Base-by-base conservation (phyloP, 441 rosid species). In the Hura crepitans region DNA sequence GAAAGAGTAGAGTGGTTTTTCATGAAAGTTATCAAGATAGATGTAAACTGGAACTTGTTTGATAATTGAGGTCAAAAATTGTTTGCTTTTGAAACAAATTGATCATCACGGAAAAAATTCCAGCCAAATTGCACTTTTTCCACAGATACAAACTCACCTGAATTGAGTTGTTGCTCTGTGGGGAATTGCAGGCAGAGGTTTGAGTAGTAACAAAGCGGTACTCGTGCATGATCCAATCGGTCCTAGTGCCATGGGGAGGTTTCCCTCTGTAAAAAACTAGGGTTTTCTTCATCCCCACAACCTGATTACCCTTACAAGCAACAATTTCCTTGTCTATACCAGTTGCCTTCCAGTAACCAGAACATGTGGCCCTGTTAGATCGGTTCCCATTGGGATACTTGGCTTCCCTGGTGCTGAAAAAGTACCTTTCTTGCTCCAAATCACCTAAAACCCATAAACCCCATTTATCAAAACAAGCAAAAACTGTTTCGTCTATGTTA, bases 151-250 rank as follows among this genome's bases (percentile, higher is more conserved):
- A 28, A n/a, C 31, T 61, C 51, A 84, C 90, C 78, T 80, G 81
- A 56, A 70, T 42, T 66, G 62, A 58, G 69, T 69, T 80, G 47
- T 72, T 84, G 68, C 73, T 77, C 51, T 74, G 78, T 12, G 83
- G 77, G 71, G 79, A 43, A 60, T 66, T 74, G 71, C 65, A 45
- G 59, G 78, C 46, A 45, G 74, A 5, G 39, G 72, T 59, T 46
- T 67, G 75, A n/a, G 83, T 25, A 23, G 69, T 65, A 45, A 72
- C 72, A 20, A 92, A 93, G 25, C 99, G 96, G 58, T 95, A 95
- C 46, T 95, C 99, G 18, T 95, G 99, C 98, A 95, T 92, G 80
- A 95, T 83, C 99, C 99, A 95, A 45, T 95, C 93, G 61, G 99
- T 92, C 73, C 96, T 87, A 2, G 86, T 27, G 11, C 99, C 99